Conservation (phyloP, 1,284 basidiomycete species). For the Ceratobasidium sp. region DNA sequence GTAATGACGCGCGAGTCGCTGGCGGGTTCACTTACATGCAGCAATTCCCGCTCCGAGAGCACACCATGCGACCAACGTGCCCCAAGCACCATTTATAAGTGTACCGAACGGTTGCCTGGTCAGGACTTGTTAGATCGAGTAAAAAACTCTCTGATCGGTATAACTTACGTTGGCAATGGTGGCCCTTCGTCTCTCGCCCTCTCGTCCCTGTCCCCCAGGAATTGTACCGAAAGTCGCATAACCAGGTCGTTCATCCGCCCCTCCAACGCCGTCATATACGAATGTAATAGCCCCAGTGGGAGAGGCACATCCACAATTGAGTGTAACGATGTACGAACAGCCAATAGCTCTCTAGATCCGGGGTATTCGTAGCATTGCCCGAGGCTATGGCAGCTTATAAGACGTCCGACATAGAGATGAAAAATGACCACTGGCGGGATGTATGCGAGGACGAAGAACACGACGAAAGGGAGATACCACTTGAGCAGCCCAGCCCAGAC, state of each 20-base stretch:
- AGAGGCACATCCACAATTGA: slow-evolving; percentile 12
- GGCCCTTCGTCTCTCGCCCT: not conserved
- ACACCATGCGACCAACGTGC: not conserved
- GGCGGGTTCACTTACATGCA: not conserved
- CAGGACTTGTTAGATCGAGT: too few relatives aligned
- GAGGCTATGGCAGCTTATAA: not conserved
- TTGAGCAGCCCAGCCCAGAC: slow-evolving; percentile 29
- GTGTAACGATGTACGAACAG: too few relatives aligned
- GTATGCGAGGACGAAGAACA: not conserved
- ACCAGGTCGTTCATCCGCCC: not conserved
- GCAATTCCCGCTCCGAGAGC: not conserved
- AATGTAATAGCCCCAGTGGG: slow-evolving; percentile 8
- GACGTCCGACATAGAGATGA: not conserved
- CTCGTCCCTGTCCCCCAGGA: not conserved
- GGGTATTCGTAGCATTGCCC: not conserved
- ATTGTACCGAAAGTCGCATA: not conserved
- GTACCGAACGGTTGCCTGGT: not conserved
- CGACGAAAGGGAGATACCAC: slow-evolving; percentile 27
- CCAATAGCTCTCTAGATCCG: too few relatives aligned
- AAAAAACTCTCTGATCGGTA: not conserved
- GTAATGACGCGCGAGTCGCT: not conserved
- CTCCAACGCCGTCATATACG: slow-evolving; percentile 23
- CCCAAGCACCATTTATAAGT: not conserved
- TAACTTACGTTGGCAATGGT: not conserved
- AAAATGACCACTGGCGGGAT: not conserved